Evolutionary conservation across 2,329 filamentous ascomycete species (phyloP), one percentile per base, ranked within the genome.

Genomic region (Penicillium sumatraense): DNA sequence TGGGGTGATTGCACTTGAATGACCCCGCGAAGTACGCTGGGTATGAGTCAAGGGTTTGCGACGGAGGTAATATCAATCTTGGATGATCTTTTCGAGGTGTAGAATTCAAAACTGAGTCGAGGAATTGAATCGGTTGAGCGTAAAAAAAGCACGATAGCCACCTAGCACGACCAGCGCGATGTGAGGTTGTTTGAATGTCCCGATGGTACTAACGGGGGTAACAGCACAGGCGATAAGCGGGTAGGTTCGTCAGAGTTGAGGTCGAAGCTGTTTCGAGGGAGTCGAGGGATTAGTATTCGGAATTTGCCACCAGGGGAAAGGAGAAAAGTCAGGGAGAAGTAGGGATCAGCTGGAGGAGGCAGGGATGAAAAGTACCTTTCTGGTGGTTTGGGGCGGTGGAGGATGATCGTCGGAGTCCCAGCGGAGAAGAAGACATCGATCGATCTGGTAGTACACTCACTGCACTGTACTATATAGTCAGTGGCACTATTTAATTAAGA

Each of bases 151-250:
- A 24, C 23, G 16, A 45, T 49, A 52, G 50, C 57, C 56, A 53
- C 51, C 56, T 58, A 60, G 55, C 54, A 63, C 61, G 60, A 58
- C 58, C 63, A 58, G 62, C 62, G 63, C 55, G 50, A 57, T 24
- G 57, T 51, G 35, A 49, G 52, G 26, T 11, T 60, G 31, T 29
- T 52, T 38, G 44, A 48, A 16, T 36, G 33, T 36, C 5, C 11
- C 20, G n/a, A 11, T 13, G 6, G 21, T 24, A 14, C 21, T 16
- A 26, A 9, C 41, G 31, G 33, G 26, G 49, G 51, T 31, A 26
- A 49, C 27, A 46, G 42, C 7, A 54, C 38, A 31, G 47, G 45
- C 21, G 56, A 56, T 56, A 36, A 40, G 35, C 42, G 45, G 26
- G 11, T 11, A 41, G 18, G 11, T 13, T n/a, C 5, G 38, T 51